Conservation (phyloP, 768 basidiomycete species). For the Rhizopogon roseolus region DNA sequence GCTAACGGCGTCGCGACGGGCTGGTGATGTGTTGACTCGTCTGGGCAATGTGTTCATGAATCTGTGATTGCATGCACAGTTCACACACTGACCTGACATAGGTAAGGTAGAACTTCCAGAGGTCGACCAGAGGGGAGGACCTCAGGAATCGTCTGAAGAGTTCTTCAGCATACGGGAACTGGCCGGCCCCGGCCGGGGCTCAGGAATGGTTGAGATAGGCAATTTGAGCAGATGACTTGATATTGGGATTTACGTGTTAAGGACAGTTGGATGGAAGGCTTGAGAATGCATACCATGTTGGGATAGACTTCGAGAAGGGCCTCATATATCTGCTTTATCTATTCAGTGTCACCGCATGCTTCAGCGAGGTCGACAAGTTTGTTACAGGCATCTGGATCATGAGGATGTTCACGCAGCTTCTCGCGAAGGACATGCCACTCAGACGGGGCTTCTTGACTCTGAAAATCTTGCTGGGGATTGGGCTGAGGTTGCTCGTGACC, state of each 20-base stretch:
- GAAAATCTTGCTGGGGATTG: slow-evolving; percentile 14
- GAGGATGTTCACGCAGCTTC: slow-evolving; percentile 60
- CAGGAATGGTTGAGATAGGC: slow-evolving; percentile 75
- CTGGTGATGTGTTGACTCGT: slow-evolving; percentile 62
- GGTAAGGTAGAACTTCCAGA: slow-evolving; percentile 91
- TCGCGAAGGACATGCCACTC: slow-evolving; percentile 65
- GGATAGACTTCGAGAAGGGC: slow-evolving; percentile 81
- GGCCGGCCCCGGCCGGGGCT: slow-evolving; percentile 52
- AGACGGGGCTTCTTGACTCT: slow-evolving; percentile 36
- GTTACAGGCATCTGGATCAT: slow-evolving; percentile 77
- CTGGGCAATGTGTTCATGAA: slow-evolving; percentile 30
- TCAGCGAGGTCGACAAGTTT: slow-evolving; percentile 75
- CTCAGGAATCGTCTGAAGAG: slow-evolving; percentile 88
- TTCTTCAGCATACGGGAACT: slow-evolving; percentile 77
- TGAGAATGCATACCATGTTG: slow-evolving; percentile 65
- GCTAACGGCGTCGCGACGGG: slow-evolving; percentile 70
- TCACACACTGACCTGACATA: slow-evolving; percentile 73
- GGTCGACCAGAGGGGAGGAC: slow-evolving; percentile 80
- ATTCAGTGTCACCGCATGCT: slow-evolving; percentile 68
- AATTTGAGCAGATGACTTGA: slow-evolving; percentile 77
- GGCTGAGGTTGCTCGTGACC: slow-evolving; percentile 19
- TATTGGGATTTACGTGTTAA: too few relatives aligned
- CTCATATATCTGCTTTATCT: slow-evolving; percentile 79
- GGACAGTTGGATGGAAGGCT: slow-evolving; percentile 13
- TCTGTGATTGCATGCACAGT: slow-evolving; percentile 6